phyloP scores from a whole-genome alignment of 1,139 yeast species.

The Maudiozyma humilis region DNA sequence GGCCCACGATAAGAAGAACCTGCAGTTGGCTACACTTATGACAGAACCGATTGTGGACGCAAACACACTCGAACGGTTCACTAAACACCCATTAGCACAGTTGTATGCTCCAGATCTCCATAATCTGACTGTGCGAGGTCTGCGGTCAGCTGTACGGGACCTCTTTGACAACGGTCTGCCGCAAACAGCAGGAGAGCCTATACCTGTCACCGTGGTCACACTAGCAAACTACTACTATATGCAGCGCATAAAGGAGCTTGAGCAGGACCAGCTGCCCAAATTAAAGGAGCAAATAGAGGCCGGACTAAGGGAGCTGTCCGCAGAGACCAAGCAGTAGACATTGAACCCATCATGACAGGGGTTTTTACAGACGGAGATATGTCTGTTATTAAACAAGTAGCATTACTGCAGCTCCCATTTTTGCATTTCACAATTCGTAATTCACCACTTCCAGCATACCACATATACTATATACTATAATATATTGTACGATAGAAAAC shows the following conservation, averaged over 20 bases:
- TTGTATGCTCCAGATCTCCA: constrained; percentile 21
- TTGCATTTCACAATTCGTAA: too few species aligned
- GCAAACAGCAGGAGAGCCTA: constrained; percentile 3
- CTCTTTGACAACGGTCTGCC: constrained; percentile 17
- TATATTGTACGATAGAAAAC: too few species aligned
- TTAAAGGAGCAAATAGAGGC: constrained; percentile 9
- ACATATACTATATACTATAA: too few species aligned
- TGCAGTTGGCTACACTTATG: constrained; percentile 15
- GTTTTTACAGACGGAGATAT: not conserved
- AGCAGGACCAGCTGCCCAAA: constrained; percentile 20
- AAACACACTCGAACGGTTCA: constrained; percentile 17
- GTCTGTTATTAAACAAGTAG: not conserved
- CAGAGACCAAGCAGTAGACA: not conserved
- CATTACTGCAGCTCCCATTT: too few species aligned
- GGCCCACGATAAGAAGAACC: constrained; percentile 16
- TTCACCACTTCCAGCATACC: too few species aligned
- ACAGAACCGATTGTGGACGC: constrained; percentile 25
- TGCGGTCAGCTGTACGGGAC: constrained; percentile 19
- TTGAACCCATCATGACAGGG: not conserved
- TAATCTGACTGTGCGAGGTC: constrained; percentile 17
- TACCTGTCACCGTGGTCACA: constrained; percentile 17
- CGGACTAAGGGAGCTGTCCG: not conserved
- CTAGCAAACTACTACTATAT: constrained; percentile 27
- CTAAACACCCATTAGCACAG: constrained; percentile 19
- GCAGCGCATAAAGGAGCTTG: constrained; percentile 20